phyloP scores from a whole-genome alignment of 2,329 filamentous ascomycete genomes.

The Tolypocladium ovalisporum region DNA sequence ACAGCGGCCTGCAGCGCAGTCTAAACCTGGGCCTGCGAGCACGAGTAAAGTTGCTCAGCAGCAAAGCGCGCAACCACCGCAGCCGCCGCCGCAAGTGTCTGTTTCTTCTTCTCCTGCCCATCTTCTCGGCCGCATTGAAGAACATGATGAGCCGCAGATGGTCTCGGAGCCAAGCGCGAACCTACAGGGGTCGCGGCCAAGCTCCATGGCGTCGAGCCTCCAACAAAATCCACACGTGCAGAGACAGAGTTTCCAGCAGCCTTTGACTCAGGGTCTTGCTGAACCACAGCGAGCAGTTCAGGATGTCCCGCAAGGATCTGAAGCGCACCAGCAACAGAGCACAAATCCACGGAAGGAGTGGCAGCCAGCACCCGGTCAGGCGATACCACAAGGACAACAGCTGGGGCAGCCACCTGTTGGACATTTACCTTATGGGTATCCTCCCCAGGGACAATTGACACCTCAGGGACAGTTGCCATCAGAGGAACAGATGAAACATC shows the following conservation, averaged over 20 bases:
- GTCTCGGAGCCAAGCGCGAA: not conserved
- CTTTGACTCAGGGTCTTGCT: not conserved
- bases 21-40: not conserved
- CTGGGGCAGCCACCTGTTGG: not conserved
- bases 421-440: not conserved
- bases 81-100: not conserved
- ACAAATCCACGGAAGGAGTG: not conserved
- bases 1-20: not conserved
- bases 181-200: not conserved
- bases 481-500: not conserved
- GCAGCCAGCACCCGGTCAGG: not conserved
- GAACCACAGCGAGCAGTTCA: not conserved
- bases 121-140: slow-evolving; percentile 7
- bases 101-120: slow-evolving; percentile 1
- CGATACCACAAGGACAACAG: not conserved
- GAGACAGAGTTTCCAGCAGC: not conserved
- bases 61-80: not conserved
- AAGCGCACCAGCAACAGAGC: not conserved
- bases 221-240: not conserved
- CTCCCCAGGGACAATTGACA: not conserved
- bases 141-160: slow-evolving; percentile 7
- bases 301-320: not conserved
- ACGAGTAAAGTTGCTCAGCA: not conserved
- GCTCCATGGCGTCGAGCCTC: slow-evolving; percentile 1
- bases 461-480: not conserved